phyloP scores from a whole-genome alignment of 2,329 filamentous ascomycete genomes.

The Celoporthe dispersa region DNA sequence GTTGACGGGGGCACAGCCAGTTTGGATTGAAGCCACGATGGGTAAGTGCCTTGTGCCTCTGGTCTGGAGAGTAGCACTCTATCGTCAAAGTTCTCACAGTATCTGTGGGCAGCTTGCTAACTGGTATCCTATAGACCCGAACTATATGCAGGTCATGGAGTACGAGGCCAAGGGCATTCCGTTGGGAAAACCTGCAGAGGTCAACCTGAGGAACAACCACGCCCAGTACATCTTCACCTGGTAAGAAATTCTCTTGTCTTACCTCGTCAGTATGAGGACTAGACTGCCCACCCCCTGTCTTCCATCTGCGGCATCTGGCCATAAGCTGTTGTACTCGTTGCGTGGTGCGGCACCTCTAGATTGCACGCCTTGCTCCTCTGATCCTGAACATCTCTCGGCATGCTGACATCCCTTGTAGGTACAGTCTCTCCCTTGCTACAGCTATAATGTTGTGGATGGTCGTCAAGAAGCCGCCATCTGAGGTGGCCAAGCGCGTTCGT shows the following conservation, averaged over 20 bases:
- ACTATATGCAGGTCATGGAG: constrained; percentile 76
- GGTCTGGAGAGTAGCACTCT: neutral
- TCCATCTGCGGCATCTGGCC: neutral
- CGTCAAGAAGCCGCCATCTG: constrained; percentile 80
- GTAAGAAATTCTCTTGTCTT: constrained; percentile 57
- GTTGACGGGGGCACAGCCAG: constrained; percentile 78
- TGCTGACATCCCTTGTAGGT: constrained; percentile 59
- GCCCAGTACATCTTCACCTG: constrained; percentile 99
- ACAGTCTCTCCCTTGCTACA: constrained; percentile 81
- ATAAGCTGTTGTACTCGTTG: neutral
- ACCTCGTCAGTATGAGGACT: neutral
- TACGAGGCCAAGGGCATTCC: constrained; percentile 82
- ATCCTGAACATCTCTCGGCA: neutral
- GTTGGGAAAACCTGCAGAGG: constrained; percentile 84
- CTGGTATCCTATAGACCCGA: constrained; percentile 62
- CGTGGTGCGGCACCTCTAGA: neutral
- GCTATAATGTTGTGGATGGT: constrained; percentile 97
- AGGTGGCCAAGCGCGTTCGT: constrained; percentile 73
- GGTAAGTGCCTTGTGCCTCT: constrained; percentile 53
- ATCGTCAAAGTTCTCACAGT: neutral
- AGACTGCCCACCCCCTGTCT: neutral
- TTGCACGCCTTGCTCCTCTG: neutral
- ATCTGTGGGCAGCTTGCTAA: constrained; percentile 26
- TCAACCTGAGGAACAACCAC: constrained; percentile 95
- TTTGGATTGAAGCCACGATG: constrained; percentile 97